Evolutionary conservation across 371 early-diverging fungal species (phyloP), one percentile per base, ranked within the genome.

Genomic region (Circinella minor): DNA sequence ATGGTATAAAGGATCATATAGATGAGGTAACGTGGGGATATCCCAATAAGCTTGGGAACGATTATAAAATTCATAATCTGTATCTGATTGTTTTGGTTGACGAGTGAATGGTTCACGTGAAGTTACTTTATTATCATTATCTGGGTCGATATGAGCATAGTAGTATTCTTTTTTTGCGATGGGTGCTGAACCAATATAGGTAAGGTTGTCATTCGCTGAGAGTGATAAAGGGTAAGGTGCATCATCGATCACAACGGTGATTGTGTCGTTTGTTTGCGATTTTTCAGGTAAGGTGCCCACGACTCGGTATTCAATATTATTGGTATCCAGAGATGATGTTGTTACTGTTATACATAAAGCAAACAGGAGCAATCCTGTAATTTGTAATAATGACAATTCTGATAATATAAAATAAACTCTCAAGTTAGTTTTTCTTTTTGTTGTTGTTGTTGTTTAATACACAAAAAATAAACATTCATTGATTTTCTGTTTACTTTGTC

Each of bases 21-120:
- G 13, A 36, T 5, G 38, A 4, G 72, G 72, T 10, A 72, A 17
- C 20, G 27, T 17, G 3, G 61, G 20, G 18, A 68, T 66, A 18
- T 67, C 36, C 57, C 46, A 47, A 3, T 18, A 43, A 20, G 69
- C 72, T 57, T 65, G 61, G 13, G 69, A 47, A 11, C 71, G 68
- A 36, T 73, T 73, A 62, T 66, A 76, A 13, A 71, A 71, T 34
- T 76, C 73, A 37, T 71, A 68, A 13, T 68, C 65, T n/a, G 77
- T 39, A 3, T 46, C 60, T 10, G 9, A 11, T 7, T 61, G 43
- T 10, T 14, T 55, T 18, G 60, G 74, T 3, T 34, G 8, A 18
- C 74, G 66, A 10, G 38, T 13, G 27, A 73, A 73, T 15, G 67
- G 47, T 18, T 74, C 70, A 36, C 63, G 39, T 7, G 49, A 48